Percentiles rank a stretch among this genome's conserved stretches.
Conservation (phyloP, 2,329 filamentous ascomycete species). For the Aureobasidium mangrovei region DNA sequence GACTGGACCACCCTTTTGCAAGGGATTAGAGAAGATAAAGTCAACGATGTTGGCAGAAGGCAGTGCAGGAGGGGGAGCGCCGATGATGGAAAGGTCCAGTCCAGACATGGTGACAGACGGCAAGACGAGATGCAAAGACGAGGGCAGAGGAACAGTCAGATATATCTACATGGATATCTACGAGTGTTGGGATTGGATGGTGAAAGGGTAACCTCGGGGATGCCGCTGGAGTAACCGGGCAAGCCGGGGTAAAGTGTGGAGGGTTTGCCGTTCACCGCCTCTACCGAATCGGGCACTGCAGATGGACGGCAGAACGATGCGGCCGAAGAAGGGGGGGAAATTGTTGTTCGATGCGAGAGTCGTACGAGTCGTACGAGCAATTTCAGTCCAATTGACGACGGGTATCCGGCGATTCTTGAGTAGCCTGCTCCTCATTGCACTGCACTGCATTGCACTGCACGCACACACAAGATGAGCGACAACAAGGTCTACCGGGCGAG, state of each 20-base stretch:
- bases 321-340: constrained; percentile 8
- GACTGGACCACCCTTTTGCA: constrained; percentile 3
- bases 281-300: not conserved
- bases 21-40: constrained; percentile 14
- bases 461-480: constrained; percentile 29
- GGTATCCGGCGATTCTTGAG: too few species aligned
- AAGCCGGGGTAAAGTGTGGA: not conserved
- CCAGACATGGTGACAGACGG: constrained; percentile 7
- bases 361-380: constrained; percentile 3
- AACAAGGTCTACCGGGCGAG: constrained; percentile 72
- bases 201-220: constrained; percentile 9
- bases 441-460: not conserved
- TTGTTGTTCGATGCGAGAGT: not conserved
- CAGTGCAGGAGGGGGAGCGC: not conserved
- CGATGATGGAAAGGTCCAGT: constrained; percentile 1
- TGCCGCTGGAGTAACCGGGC: not conserved
- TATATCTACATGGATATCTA: not conserved
- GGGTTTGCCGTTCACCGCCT: constrained; percentile 9
- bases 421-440: not conserved
- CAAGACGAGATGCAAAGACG: not conserved
- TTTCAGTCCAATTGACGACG: not conserved
- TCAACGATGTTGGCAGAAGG: constrained; percentile 6
- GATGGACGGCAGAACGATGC: not conserved
- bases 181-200: not conserved
- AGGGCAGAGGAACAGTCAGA: not conserved